Evolutionary conservation across 441 rosid genomes (phyloP), one percentile per base, ranked within the genome.

Genomic region (Pelargonium myrrhifolium): DNA sequence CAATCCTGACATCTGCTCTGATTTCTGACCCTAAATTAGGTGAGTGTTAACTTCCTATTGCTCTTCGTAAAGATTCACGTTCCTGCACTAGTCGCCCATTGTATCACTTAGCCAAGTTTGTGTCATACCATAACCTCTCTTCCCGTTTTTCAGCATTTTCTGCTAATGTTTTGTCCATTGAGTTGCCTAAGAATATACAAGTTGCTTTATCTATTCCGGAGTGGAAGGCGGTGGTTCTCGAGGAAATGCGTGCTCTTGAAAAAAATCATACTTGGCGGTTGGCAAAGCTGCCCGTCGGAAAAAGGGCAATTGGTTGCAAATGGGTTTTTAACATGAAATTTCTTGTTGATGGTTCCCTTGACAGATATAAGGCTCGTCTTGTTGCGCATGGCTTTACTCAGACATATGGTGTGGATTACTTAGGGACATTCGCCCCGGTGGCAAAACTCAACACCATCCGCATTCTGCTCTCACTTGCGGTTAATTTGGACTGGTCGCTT

Each of bases 351-450:
- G 49, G 49, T 7, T 43, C 49, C 2, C 9, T 18, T 15, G 21
- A 14, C 60, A 5, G 9, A 9, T 14, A 55, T 55, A 55, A 55
- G n/a, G 60, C 17, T 9, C 9, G 17, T 1, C 21, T 14, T 18
- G 21, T 55, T 5, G 18, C 5, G 6, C 9, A 9, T 1, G 21
- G 21, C 9, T 55, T 1, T 15, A 55, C 60, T 14, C 60, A 55
- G 5, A 10, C 49, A 55, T 14, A 68, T 59, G 65, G 71, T 4
- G 24, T 68, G 0, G 66, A 69, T 11, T 70, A 71, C 10, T 9
- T 11, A 15, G 55, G 64, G 6, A 70, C 64, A 0, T 70, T 70
- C 22, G 49, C 73, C 9, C 67, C 24, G 7, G 62, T 69, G 5
- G 35, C 62, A 1, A 69, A 69, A 14, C 24, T 47, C 5, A 49